Evolutionary conservation across 768 basidiomycete genomes (phyloP), one percentile per base, ranked within the genome.

Genomic region (Exidia glandulosa): DNA sequence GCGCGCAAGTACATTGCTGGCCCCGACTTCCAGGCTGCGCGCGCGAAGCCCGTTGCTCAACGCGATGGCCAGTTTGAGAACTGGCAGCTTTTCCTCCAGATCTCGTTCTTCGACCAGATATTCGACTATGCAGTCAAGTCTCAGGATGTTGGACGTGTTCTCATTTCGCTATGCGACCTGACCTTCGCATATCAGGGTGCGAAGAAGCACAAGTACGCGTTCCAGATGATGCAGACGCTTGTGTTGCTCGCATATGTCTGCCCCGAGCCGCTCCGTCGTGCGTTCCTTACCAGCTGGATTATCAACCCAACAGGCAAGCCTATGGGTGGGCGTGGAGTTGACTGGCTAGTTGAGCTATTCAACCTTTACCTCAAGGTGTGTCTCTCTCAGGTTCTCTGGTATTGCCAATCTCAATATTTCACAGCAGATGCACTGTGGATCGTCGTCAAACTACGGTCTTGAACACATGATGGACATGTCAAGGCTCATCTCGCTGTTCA

Each of bases 391-490:
- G 10, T 19, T 19, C 10, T 12, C 16, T 45, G 7, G 41, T 5
- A 5, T 5, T 19, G 41, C 41, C 5, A 45, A 19, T 45, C 16
- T 19, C 4, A 4, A 45, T 19, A 9, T 4, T 19, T 13, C 10
- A 19, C 9, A 45, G 41, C 16, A 19, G 10, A 19, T 45, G 6
- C 41, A 45, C 41, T 19, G 41, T 19, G 41, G 41, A 14, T 14
- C 41, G 6, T 45, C 41, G 41, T 45, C 62, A 31, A 61, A 63
- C 31, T 10, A 54, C 7, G 62, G 60, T 19, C 45, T 66, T 5
- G 57, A 61, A 7, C 41, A 64, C 16, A 63, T 66, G 29, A 48
- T 65, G 29, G 63, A 62, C 41, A 58, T 65, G 30, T 66, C 61
- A 6, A 57, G 59, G 4, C 57, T 65, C 9, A 63, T 65, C 25